These are phyloP conservation scores for Fusarium udum DNA, from an alignment of 2,329 filamentous ascomycete species.

Conservation along the genomic window DNA sequence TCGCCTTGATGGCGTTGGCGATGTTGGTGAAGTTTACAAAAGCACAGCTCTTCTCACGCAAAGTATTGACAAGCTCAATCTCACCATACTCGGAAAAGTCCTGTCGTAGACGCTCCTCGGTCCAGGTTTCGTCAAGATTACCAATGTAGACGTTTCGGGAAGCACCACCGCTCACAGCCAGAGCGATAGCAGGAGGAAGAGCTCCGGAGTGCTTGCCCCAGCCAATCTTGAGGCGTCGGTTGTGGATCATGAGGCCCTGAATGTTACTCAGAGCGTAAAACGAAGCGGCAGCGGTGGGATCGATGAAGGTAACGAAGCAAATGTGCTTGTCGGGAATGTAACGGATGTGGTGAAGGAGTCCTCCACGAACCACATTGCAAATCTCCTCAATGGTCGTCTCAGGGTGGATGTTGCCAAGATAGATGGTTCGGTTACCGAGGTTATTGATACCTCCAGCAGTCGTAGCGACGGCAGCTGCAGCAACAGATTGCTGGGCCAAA, in stretches of 20 bases:
- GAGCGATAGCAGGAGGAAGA: constrained; percentile 91
- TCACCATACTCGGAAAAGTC: constrained; percentile 98
- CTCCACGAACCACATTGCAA: constrained; percentile 97
- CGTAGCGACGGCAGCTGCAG: constrained; percentile 94
- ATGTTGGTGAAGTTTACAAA: constrained; percentile 99
- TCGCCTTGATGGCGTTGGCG: constrained; percentile 98
- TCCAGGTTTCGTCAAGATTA: constrained; percentile 97
- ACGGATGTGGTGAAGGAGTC: constrained; percentile 95
- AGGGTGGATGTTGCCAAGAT: constrained; percentile 97
- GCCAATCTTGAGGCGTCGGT: constrained; percentile 95
- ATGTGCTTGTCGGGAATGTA: constrained; percentile 99
- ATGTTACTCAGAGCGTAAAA: constrained; percentile 98
- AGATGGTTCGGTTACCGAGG: constrained; percentile 95
- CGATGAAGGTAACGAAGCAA: constrained; percentile 99
- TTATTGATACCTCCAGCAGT: constrained; percentile 98
- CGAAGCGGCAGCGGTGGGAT: constrained; percentile 94
- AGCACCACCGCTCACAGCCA: constrained; percentile 94
- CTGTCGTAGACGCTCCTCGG: constrained; percentile 91
- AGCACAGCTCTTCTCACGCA: constrained; percentile 98
- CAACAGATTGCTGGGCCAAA: constrained; percentile 95
- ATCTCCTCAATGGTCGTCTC: constrained; percentile 99
- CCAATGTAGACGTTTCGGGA: constrained; percentile 99
- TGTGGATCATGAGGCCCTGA: constrained; percentile 99
- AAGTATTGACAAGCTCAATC: constrained; percentile 95
- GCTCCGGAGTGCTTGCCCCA: constrained; percentile 99